Base-by-base conservation (phyloP, 768 basidiomycete genomes). In the Myochromella boudieri region DNA sequence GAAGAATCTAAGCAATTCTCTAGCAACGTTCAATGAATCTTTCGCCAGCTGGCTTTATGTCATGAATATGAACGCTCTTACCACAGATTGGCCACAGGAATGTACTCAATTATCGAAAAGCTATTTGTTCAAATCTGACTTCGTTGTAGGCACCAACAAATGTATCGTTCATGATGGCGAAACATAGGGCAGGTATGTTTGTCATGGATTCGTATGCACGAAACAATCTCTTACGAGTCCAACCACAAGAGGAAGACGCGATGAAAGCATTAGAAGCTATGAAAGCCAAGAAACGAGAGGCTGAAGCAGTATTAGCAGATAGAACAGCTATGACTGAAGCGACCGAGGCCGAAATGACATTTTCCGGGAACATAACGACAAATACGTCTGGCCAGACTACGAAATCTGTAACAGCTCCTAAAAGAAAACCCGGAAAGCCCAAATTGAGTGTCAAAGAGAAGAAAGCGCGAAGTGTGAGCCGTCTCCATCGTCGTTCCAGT, bases 1-100 rank as follows among this genome's bases (percentile, higher is more conserved):
- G 59, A 78, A 78, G 51, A 70, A 74, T 20, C 77, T 97, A 52
- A 83, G 85, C 63, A 74, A 84, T 37, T 84, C 89, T 15, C 75
- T 97, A 42, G 78, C 80, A 11, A 84, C 81, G 4, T 95, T 95
- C 74, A 97, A 97, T 62, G 94, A 97, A 66, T 82, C 84, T 11
- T 95, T 97, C 59, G 88, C 94, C 11, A 91, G 89, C 60, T 95
- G 84, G 79, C 67, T 95, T 9, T 95, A 94, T 62, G 82, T 85
- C 18, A 85, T 95, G 82, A 87, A 91, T 61, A 95, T 97, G 91
- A 93, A 95, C 60, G 84, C 91, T 2, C 77, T 95, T 46, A 93
- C 92, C n/a, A 84, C 84, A 0, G 94, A 97, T 61, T 97, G 92
- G 92, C 82, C 81, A 1, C 87, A 94, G 76, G 91, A 85, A 51